Percentiles rank a stretch among this genome's conserved stretches.
Conservation (phyloP, 2,329 filamentous ascomycete genomes). For the Sporothrix humicola region DNA sequence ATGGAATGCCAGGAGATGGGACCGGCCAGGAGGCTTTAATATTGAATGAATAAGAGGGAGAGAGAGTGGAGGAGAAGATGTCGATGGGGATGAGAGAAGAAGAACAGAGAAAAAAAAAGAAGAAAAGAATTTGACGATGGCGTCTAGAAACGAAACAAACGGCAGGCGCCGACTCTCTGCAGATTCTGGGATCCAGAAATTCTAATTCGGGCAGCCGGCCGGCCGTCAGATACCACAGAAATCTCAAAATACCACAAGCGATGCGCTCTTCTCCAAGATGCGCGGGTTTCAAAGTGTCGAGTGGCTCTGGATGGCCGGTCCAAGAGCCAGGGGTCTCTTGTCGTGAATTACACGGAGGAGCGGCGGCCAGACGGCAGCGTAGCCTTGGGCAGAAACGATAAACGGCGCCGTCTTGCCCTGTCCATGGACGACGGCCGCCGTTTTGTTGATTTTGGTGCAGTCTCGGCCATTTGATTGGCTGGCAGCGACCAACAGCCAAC, state of each 20-base stretch:
- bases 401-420: not conserved
- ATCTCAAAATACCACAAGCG: constrained; percentile 34
- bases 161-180: constrained; percentile 17
- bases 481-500: not conserved
- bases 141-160: constrained; percentile 30
- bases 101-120: not conserved
- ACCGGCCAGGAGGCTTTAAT: constrained; percentile 29
- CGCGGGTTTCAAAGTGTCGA: constrained; percentile 38
- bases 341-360: not conserved
- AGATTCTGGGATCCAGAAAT: not conserved
- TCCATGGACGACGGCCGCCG: not conserved
- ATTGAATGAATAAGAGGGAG: constrained; percentile 22
- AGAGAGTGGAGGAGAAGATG: not conserved
- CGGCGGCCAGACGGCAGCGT: not conserved
- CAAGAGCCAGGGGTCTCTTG: not conserved
- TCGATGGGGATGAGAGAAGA: not conserved
- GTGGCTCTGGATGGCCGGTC: constrained; percentile 37
- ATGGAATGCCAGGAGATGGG: constrained; percentile 15
- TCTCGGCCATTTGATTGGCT: constrained; percentile 35
- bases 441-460: not conserved
- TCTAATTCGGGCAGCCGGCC: constrained; percentile 7
- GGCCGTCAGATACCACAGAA: not conserved
- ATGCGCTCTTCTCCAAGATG: constrained; percentile 36
- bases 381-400: constrained; percentile 5
- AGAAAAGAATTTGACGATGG: constrained; percentile 27